These are phyloP conservation scores for Leccinum longicurvipes DNA, from an alignment of 768 basidiomycete genomes.

Conservation along the genomic window DNA sequence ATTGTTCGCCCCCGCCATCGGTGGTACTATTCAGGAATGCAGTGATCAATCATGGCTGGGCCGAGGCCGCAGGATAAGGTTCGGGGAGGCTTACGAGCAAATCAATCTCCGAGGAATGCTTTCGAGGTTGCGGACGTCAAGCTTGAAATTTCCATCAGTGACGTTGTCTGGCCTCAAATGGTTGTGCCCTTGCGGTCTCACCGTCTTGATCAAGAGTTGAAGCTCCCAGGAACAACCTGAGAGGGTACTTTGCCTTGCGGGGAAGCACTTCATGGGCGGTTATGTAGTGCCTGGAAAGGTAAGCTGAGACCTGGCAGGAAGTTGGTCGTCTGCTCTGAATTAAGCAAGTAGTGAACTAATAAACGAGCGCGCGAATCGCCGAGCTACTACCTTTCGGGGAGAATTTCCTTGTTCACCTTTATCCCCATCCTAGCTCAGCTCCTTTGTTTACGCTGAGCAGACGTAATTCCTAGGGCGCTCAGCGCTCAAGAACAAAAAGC, in stretches of 20 bases:
- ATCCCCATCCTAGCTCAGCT: background rate
- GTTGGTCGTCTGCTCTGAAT: background rate
- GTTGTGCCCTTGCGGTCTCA: background rate
- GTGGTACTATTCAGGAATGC: too few species aligned
- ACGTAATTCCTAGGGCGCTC: background rate
- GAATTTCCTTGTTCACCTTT: background rate
- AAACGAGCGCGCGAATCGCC: background rate
- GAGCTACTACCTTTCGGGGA: background rate
- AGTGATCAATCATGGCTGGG: too few species aligned
- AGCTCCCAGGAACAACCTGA: background rate
- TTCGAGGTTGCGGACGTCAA: background rate
- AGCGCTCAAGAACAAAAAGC: conserved; percentile 15
- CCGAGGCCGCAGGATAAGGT: too few species aligned
- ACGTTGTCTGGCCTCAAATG: background rate
- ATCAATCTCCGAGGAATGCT: background rate
- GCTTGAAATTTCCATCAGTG: background rate
- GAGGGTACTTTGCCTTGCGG: background rate
- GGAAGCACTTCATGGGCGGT: background rate
- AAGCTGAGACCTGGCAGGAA: too few species aligned
- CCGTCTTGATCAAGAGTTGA: background rate
- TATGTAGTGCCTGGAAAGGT: too few species aligned
- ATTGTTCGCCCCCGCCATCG: too few species aligned
- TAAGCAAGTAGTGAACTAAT: background rate
- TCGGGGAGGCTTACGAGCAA: background rate
- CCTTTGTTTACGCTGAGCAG: conserved; percentile 3